Base-by-base conservation (phyloP, 495 filamentous ascomycete genomes). In the Trichoderma asperelloides region DNA sequence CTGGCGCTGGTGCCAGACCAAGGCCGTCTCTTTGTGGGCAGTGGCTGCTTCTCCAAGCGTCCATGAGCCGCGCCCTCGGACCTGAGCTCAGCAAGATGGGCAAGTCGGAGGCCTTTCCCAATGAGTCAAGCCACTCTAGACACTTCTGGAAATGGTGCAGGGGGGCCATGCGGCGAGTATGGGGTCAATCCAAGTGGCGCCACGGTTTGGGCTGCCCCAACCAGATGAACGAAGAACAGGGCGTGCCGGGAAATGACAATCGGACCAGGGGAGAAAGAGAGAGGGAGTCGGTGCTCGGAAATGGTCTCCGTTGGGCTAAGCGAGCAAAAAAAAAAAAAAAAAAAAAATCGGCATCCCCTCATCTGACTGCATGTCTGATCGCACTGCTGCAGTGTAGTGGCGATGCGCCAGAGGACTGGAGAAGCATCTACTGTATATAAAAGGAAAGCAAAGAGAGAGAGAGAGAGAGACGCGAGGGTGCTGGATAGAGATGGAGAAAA, bases 231-330 rank as follows among this genome's bases (percentile, higher is more conserved):
- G 27, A 30, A 60, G 55, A 60, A 30, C 27, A 28, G 55, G 55
- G 55, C 55, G 55, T 60, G 55, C 27, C 23, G 55, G 23, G 27
- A 60, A 60, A 33, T 60, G 55, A 60, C 55, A 60, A 60, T 21
- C 55, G 55, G 55, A 33, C 25, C 13, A 60, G 27, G 55, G 55
- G 55, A 60, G 55, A 23, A 21, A 6, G 9, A 21, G 18, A 30
- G 55, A 60, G 55, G 55, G 55, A 30, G 55, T 60, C 55, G 55
- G 23, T 21, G 25, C 55, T 60, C 55, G 55, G 55, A 60, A 60
- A 60, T 30, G 55, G 55, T 60, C 55, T 60, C 55, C 55, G 55
- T 60, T 30, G 55, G 47, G 55, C 55, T 60, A 60, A 60, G 55
- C 55, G 55, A 60, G 55, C 25, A 60, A 60, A 60, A 60, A 28